A percentile compares a stretch with the other conserved stretches of the same genome.
These are phyloP conservation scores for Suhomyces kilbournensis DNA, from an alignment of 805 yeast genomes.

Conservation along the genomic window DNA sequence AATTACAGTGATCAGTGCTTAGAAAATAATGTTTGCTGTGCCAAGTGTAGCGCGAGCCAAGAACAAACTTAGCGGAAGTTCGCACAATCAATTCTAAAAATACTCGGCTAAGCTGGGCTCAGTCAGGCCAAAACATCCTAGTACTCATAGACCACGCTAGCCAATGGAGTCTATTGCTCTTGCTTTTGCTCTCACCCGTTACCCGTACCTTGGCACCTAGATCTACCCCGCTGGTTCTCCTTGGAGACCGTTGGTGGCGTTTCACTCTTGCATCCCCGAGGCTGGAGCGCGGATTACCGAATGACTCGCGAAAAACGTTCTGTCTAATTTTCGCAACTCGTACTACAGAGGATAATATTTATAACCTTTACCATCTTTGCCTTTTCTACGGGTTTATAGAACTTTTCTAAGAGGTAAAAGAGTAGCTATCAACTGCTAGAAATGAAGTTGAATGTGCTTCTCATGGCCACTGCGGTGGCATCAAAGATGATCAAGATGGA, in stretches of 20 bases:
- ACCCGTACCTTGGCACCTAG: no score
- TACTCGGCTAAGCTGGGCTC: not conserved
- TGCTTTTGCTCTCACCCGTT: no score
- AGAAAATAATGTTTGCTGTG: not conserved
- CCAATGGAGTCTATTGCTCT: no score
- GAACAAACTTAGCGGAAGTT: not conserved
- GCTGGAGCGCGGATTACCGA: not conserved
- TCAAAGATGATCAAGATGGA: conserved; percentile 12
- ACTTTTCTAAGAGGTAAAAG: no score
- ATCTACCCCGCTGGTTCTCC: no score
- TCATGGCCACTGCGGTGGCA: conserved; percentile 6
- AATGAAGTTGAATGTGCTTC: conserved; percentile 7
- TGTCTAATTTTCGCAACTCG: not conserved
- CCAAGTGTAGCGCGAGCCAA: not conserved
- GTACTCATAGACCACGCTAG: no score
- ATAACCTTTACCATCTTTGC: no score
- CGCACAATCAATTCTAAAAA: not conserved
- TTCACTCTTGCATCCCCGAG: not conserved
- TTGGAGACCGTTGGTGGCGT: not conserved
- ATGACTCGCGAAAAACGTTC: not conserved
- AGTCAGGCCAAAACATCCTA: no score
- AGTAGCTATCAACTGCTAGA: not conserved
- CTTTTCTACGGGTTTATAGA: not conserved
- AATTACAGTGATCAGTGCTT: not conserved
- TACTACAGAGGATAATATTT: not conserved